Conservation (phyloP, 75 land plant genomes). For the Selaginella tamariscina region DNA sequence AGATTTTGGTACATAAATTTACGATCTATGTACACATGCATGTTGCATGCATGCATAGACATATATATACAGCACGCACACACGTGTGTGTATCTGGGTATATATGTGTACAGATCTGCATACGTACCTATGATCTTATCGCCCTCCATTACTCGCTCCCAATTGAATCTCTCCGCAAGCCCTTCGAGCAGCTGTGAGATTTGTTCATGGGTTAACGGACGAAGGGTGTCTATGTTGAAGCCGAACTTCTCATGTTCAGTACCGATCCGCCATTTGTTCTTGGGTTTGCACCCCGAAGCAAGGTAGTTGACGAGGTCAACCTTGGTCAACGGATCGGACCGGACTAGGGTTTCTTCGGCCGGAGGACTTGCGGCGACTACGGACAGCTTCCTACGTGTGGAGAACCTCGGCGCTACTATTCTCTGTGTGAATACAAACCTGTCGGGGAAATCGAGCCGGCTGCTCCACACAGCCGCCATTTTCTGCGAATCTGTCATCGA, state of each 20-base stretch:
- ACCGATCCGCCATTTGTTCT: background rate
- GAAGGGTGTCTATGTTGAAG: background rate
- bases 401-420: too few relatives aligned
- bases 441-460: background rate
- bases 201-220: background rate
- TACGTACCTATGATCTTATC: constrained; percentile 6
- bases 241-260: constrained; percentile 10
- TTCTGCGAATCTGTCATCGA: too few relatives aligned
- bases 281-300: background rate
- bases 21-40: too few relatives aligned
- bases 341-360: background rate
- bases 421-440: background rate
- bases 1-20: too few relatives aligned
- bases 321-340: background rate
- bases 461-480: background rate
- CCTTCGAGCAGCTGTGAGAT: constrained; percentile 10
- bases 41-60: too few relatives aligned
- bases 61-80: too few relatives aligned
- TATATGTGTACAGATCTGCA: too few relatives aligned
- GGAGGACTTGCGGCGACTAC: background rate
- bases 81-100: too few relatives aligned
- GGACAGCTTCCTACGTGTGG: background rate
- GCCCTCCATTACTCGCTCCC: background rate
- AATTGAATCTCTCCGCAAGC: background rate
- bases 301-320: background rate